A percentile compares a stretch with the other conserved stretches of the same genome.
Evolutionary conservation across 345 rosid species (phyloP).

Genomic region (Lagerstroemia speciosa): DNA sequence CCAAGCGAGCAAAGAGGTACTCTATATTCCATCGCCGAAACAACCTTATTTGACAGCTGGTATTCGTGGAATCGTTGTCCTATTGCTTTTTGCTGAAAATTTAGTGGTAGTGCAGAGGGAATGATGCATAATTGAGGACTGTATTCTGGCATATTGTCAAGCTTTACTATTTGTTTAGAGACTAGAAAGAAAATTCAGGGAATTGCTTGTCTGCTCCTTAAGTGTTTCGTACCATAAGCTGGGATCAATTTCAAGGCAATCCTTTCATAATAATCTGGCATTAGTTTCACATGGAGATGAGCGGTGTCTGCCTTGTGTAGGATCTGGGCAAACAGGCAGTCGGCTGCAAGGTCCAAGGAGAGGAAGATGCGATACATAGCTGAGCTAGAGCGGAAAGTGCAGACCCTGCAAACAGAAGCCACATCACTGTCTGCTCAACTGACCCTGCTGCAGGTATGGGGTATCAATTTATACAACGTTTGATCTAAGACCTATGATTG

Average conservation of each 20-base stretch:
- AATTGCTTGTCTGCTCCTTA: background rate
- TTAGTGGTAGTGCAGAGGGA: background rate
- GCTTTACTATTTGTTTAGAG: background rate
- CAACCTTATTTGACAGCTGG: too few relatives aligned
- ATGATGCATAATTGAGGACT: background rate
- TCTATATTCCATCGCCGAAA: background rate
- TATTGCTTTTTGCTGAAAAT: background rate
- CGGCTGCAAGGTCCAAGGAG: conserved; percentile 88
- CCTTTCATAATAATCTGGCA: background rate
- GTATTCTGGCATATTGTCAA: background rate
- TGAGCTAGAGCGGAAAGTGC: conserved; percentile 79
- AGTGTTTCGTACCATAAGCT: background rate
- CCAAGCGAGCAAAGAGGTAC: conserved; percentile 95
- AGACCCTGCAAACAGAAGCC: conserved; percentile 69
- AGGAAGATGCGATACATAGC: conserved; percentile 72
- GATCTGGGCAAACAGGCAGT: conserved; percentile 77
- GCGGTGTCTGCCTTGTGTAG: conserved; percentile 15
- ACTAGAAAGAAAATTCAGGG: background rate
- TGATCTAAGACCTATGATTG: background rate
- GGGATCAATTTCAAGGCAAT: background rate
- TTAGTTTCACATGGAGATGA: background rate
- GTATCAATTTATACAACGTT: background rate
- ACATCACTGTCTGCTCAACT: conserved; percentile 81
- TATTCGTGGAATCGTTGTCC: too few relatives aligned
- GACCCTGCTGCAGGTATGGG: conserved; percentile 54